Percentiles rank a stretch among this genome's conserved stretches.
Evolutionary conservation across 495 filamentous ascomycete species (phyloP).

Genomic region (Sabuloglossum arenarium): DNA sequence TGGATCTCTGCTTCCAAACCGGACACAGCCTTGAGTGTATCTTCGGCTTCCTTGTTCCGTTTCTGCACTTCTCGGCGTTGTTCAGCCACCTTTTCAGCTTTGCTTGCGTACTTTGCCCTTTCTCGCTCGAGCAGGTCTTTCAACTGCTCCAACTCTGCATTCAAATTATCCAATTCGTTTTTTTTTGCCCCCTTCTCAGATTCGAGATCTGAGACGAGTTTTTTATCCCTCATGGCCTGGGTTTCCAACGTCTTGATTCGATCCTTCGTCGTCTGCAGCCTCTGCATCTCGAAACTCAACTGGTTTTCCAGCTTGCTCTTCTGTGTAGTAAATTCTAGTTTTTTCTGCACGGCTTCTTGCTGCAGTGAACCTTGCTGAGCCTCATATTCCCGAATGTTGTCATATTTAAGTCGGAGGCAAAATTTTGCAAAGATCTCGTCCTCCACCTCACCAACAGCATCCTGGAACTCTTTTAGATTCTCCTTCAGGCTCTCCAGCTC

Average conservation of each 20-base stretch:
- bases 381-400: conserved; percentile 81
- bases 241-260: conserved; percentile 47
- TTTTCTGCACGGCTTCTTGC: conserved; percentile 71
- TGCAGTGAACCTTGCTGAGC: conserved; percentile 79
- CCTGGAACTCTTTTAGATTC: conserved; percentile 44
- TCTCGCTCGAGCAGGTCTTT: conserved; percentile 46
- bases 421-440: conserved; percentile 78
- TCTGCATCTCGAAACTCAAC: conserved; percentile 54
- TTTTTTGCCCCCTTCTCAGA: conserved; percentile 53
- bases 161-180: conserved; percentile 45
- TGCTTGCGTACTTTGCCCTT: conserved; percentile 41
- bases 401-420: conserved; percentile 70
- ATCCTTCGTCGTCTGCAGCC: conserved; percentile 42
- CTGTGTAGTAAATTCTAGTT: conserved; percentile 66
- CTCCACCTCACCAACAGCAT: conserved; percentile 65
- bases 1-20: conserved; percentile 65
- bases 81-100: conserved; percentile 54
- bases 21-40: conserved; percentile 53
- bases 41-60: conserved; percentile 61
- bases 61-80: conserved; percentile 71
- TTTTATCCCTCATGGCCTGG: conserved; percentile 39
- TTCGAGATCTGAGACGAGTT: conserved; percentile 45
- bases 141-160: conserved; percentile 57
- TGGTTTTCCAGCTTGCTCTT: conserved; percentile 61
- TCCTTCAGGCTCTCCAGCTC: conserved; percentile 43